These are phyloP conservation scores for Nemania sp. DNA, from an alignment of 2,329 filamentous ascomycete species.

Conservation along the genomic window DNA sequence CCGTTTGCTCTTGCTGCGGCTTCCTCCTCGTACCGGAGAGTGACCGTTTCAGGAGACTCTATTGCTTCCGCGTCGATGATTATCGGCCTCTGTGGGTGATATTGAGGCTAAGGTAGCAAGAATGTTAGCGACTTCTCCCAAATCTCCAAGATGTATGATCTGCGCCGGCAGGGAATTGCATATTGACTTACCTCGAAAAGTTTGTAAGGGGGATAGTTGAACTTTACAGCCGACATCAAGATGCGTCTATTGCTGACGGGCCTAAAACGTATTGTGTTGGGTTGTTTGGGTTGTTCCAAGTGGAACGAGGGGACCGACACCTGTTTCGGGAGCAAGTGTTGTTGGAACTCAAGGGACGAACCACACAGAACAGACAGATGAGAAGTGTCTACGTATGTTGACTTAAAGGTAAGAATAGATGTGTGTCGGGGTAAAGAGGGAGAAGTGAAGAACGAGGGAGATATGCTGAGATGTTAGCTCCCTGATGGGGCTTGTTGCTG, in stretches of 20 bases:
- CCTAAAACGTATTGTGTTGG: conserved; percentile 27
- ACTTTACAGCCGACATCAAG: conserved; percentile 63
- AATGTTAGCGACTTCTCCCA: conserved; percentile 25
- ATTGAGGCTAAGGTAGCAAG: conserved; percentile 49
- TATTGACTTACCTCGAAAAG: conserved; percentile 61
- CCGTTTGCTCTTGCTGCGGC: conserved; percentile 55
- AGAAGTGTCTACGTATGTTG: conserved; percentile 1
- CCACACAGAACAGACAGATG: conserved; percentile 1
- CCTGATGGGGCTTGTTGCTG: conserved; percentile 20
- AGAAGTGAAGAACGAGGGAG: conserved; percentile 20
- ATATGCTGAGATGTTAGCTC: conserved; percentile 21
- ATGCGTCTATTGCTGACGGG: conserved; percentile 39
- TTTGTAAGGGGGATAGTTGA: conserved; percentile 59
- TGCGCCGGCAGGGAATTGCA: not conserved
- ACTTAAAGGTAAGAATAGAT: conserved; percentile 23
- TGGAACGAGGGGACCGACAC: conserved; percentile 38
- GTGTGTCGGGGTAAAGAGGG: conserved; percentile 19
- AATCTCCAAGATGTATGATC: conserved; percentile 9
- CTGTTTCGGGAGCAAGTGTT: conserved; percentile 43
- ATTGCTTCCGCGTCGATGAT: conserved; percentile 59
- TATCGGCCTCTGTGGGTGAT: conserved; percentile 58
- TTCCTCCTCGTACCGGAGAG: conserved; percentile 60
- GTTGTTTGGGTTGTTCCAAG: conserved; percentile 40
- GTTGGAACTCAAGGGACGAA: conserved; percentile 27
- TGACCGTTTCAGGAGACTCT: conserved; percentile 60